These are phyloP conservation scores for Aspergillus clavatus DNA, from an alignment of 2,329 filamentous ascomycete species.

Conservation along the genomic window DNA sequence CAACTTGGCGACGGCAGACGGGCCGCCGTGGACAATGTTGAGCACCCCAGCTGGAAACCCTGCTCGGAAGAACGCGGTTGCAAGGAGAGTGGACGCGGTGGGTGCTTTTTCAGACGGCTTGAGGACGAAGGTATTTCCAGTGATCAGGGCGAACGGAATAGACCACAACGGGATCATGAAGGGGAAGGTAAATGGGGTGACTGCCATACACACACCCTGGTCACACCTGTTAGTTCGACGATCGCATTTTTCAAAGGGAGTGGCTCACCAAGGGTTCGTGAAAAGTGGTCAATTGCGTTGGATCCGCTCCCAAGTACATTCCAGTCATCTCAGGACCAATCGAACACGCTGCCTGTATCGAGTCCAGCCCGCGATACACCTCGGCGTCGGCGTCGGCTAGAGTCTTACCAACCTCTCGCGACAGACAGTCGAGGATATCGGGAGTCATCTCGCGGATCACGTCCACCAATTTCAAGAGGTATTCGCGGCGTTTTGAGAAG, in stretches of 20 bases:
- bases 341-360: slow-evolving; percentile 23
- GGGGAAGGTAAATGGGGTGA: slow-evolving; percentile 49
- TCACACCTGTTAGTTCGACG: slow-evolving; percentile 36
- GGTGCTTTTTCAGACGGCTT: slow-evolving; percentile 62
- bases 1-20: slow-evolving; percentile 61
- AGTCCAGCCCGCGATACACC: slow-evolving; percentile 24
- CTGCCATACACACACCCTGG: slow-evolving; percentile 55
- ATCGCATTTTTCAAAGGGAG: not conserved
- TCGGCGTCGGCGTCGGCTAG: slow-evolving; percentile 23
- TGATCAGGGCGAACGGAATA: slow-evolving; percentile 57
- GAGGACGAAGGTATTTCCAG: slow-evolving; percentile 57
- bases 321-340: slow-evolving; percentile 23
- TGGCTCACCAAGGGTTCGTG: slow-evolving; percentile 19
- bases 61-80: slow-evolving; percentile 55
- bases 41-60: slow-evolving; percentile 59
- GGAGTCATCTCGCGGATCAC: slow-evolving; percentile 15
- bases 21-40: slow-evolving; percentile 60
- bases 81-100: slow-evolving; percentile 57
- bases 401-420: slow-evolving; percentile 24
- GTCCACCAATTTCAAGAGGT: slow-evolving; percentile 17
- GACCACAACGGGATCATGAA: slow-evolving; percentile 63
- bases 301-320: slow-evolving; percentile 19
- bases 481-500: slow-evolving; percentile 15
- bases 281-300: slow-evolving; percentile 18
- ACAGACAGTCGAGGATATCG: slow-evolving; percentile 14